Percentiles rank a stretch among this genome's conserved stretches.
These are phyloP conservation scores for Teunomyces funiuensis DNA, from an alignment of 805 yeast genomes.

Conservation along the genomic window DNA sequence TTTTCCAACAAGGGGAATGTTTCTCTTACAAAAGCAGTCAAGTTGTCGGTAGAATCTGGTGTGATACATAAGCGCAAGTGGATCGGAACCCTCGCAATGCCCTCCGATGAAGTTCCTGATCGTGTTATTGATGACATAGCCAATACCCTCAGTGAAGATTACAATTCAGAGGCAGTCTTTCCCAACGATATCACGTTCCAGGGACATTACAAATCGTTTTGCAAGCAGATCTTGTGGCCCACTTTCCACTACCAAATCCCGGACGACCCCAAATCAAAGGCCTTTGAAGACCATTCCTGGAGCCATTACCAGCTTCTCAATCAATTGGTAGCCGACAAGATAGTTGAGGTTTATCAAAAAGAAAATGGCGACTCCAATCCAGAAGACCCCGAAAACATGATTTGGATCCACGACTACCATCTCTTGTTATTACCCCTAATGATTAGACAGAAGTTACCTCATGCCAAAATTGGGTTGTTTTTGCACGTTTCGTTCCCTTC, in stretches of 20 bases:
- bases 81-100: conserved; percentile 93
- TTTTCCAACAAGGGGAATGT: conserved; percentile 80
- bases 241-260: conserved; percentile 92
- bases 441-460: conserved; percentile 73
- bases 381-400: conserved; percentile 53
- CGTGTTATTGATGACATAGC: conserved; percentile 56
- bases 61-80: conserved; percentile 50
- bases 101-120: conserved; percentile 76
- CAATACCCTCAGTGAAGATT: conserved; percentile 44
- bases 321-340: conserved; percentile 73
- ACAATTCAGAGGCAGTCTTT: conserved; percentile 62
- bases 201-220: conserved; percentile 88
- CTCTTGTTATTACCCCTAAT: conserved; percentile 80
- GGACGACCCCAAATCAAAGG: conserved; percentile 89
- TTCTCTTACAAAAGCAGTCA: conserved; percentile 81
- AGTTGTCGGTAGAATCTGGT: conserved; percentile 46
- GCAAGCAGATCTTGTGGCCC: conserved; percentile 96
- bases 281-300: conserved; percentile 96
- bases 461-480: conserved; percentile 88
- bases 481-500: conserved; percentile 95
- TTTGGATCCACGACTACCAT: conserved; percentile 96
- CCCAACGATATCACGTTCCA: conserved; percentile 78
- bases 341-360: conserved; percentile 55
- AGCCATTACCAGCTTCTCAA: conserved; percentile 74
- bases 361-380: conserved; percentile 42